Conservation (phyloP, 805 yeast genomes). For the Ogataea nakhonphanomensis region DNA sequence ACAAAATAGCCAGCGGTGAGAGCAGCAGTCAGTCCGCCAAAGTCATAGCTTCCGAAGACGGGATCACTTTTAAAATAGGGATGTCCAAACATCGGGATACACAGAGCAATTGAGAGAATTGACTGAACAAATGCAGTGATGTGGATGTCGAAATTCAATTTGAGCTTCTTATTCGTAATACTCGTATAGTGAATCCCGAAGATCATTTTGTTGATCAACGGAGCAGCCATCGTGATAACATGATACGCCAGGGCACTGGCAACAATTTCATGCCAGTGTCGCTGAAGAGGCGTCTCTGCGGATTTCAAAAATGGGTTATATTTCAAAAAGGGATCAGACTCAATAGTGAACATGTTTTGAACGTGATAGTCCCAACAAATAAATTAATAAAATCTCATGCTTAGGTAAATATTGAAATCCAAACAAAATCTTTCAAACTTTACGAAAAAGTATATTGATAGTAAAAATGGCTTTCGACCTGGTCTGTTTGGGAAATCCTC, state of each 20-base stretch:
- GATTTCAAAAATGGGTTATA: conserved; percentile 44
- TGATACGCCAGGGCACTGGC: conserved; percentile 60
- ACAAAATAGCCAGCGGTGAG: conserved; percentile 80
- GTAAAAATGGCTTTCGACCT: conserved; percentile 56
- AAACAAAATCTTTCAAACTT: background rate
- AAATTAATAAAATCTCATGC: background rate
- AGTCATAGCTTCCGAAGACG: conserved; percentile 69
- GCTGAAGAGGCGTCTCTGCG: conserved; percentile 40
- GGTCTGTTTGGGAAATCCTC: conserved; percentile 89
- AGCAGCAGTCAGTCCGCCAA: conserved; percentile 69
- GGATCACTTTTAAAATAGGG: conserved; percentile 46
- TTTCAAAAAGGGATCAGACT: conserved; percentile 42
- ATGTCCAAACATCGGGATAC: conserved; percentile 65
- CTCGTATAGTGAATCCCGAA: conserved; percentile 55
- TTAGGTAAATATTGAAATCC: conserved; percentile 3
- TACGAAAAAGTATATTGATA: conserved; percentile 2
- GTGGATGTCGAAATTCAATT: conserved; percentile 84
- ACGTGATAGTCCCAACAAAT: conserved; percentile 8
- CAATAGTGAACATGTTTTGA: conserved; percentile 18
- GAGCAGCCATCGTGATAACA: conserved; percentile 49
- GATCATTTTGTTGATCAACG: conserved; percentile 43
- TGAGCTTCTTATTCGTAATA: conserved; percentile 41
- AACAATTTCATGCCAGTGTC: conserved; percentile 76
- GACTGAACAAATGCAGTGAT: conserved; percentile 86
- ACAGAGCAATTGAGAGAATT: conserved; percentile 52